Conservation (phyloP, 805 yeast genomes). For the Cyberlindnera galapagoensis region DNA sequence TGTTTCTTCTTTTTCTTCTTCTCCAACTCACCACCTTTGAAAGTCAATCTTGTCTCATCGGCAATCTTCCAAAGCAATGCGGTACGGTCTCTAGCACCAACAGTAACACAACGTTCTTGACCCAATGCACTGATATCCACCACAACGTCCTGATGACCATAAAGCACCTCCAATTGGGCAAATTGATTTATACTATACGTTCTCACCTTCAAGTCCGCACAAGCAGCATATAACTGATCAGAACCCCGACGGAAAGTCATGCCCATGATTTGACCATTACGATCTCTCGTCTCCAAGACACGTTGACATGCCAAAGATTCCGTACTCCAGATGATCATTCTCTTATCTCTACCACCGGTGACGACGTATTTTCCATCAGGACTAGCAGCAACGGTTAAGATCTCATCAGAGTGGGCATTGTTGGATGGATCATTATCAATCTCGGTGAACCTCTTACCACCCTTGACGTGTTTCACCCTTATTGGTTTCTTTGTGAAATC, state of each 20-base stretch:
- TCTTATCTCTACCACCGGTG: slow-evolving; percentile 83
- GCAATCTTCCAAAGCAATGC: slow-evolving; percentile 96
- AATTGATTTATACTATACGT: slow-evolving; percentile 80
- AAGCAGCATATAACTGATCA: slow-evolving; percentile 85
- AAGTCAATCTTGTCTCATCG: slow-evolving; percentile 90
- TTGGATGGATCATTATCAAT: slow-evolving; percentile 39
- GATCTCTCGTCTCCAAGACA: slow-evolving; percentile 68
- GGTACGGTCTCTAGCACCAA: slow-evolving; percentile 91
- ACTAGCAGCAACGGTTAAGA: slow-evolving; percentile 72
- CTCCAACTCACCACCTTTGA: slow-evolving; percentile 76
- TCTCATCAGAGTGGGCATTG: slow-evolving; percentile 73
- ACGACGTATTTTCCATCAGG: slow-evolving; percentile 85
- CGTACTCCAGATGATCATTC: slow-evolving; percentile 80
- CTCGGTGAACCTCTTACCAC: slow-evolving; percentile 45
- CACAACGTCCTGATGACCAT: slow-evolving; percentile 93
- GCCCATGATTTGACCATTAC: slow-evolving; percentile 65
- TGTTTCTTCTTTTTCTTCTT: slow-evolving; percentile 30
- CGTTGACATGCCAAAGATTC: slow-evolving; percentile 71
- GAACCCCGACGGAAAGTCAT: slow-evolving; percentile 72
- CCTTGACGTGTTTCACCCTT: slow-evolving; percentile 57
- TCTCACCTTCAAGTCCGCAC: slow-evolving; percentile 87
- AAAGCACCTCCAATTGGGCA: slow-evolving; percentile 83
- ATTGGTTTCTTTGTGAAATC: slow-evolving; percentile 52
- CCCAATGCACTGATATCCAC: slow-evolving; percentile 74
- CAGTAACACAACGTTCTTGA: slow-evolving; percentile 90